Conservation (phyloP, 2,329 filamentous ascomycete species). For the Gaeumannomyces sp. region DNA sequence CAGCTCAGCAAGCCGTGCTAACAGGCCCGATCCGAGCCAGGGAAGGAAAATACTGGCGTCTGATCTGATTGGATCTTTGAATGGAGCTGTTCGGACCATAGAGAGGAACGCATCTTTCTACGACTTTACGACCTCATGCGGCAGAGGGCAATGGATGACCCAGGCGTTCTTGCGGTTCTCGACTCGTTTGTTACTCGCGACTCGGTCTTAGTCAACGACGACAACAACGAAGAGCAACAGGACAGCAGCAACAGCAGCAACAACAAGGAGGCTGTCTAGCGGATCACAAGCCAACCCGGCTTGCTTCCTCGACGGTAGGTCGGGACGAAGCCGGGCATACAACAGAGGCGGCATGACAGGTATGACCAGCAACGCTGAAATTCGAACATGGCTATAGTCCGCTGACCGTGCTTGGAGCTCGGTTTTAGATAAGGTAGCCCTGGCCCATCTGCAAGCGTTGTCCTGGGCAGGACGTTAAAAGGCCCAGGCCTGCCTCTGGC, state of each 20-base stretch:
- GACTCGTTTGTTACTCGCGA: not conserved
- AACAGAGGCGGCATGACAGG: not conserved
- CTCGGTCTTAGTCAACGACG: not conserved
- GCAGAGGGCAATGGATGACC: not conserved
- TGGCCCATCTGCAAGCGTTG: not conserved
- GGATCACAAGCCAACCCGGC: not conserved
- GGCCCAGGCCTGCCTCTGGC: slow-evolving; percentile 9
- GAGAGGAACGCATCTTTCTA: not conserved
- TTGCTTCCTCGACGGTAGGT: not conserved
- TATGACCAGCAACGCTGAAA: not conserved
- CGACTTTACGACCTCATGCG: slow-evolving; percentile 1
- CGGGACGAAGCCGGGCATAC: not conserved
- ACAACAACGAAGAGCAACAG: not conserved
- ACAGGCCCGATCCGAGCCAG: not conserved
- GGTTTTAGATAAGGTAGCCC: not conserved
- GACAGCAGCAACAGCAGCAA: not conserved
- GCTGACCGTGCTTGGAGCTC: not conserved
- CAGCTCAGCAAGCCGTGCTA: not conserved
- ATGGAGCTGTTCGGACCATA: not conserved
- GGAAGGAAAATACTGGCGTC: not conserved
- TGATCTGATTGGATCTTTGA: slow-evolving; percentile 2
- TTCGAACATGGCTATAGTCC: not conserved
- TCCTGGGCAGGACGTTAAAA: slow-evolving; percentile 16
- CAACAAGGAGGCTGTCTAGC: not conserved
- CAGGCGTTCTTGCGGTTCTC: not conserved